Evolutionary conservation across 129 eudicot species (phyloP).

Genomic region (Saussurea involucrata): DNA sequence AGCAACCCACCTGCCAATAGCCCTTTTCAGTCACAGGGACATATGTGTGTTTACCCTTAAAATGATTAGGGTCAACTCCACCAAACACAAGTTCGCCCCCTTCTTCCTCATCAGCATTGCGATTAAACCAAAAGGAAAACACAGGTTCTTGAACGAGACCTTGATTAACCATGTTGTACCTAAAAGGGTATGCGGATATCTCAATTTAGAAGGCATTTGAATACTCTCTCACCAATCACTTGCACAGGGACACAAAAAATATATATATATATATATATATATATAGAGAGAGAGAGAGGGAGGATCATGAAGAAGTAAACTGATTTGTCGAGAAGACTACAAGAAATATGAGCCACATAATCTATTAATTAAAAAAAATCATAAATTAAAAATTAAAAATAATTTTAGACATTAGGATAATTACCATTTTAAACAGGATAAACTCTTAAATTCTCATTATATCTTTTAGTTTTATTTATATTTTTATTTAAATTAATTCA

Average conservation of each 20-base stretch:
- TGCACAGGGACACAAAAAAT: not conserved
- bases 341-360: too few relatives aligned
- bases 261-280: not conserved
- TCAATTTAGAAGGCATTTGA: not conserved
- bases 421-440: too few relatives aligned
- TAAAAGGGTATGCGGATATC: slow-evolving; percentile 15
- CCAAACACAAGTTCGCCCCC: slow-evolving; percentile 98
- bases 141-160: slow-evolving; percentile 86
- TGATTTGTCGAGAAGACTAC: too few relatives aligned
- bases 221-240: not conserved
- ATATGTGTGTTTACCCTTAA: slow-evolving; percentile 81
- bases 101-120: slow-evolving; percentile 68
- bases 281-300: too few relatives aligned
- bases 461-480: too few relatives aligned
- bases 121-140: slow-evolving; percentile 95
- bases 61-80: slow-evolving; percentile 89
- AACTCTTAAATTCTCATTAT: too few relatives aligned
- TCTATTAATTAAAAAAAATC: too few relatives aligned
- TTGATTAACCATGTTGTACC: slow-evolving; percentile 96
- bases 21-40: slow-evolving; percentile 93
- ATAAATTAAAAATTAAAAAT: too few relatives aligned
- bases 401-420: too few relatives aligned
- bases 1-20: slow-evolving; percentile 84
- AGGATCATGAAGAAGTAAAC: too few relatives aligned
- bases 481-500: too few relatives aligned